Evolutionary conservation across 2,329 filamentous ascomycete genomes (phyloP).

Genomic region (Hypoxylon sp.): DNA sequence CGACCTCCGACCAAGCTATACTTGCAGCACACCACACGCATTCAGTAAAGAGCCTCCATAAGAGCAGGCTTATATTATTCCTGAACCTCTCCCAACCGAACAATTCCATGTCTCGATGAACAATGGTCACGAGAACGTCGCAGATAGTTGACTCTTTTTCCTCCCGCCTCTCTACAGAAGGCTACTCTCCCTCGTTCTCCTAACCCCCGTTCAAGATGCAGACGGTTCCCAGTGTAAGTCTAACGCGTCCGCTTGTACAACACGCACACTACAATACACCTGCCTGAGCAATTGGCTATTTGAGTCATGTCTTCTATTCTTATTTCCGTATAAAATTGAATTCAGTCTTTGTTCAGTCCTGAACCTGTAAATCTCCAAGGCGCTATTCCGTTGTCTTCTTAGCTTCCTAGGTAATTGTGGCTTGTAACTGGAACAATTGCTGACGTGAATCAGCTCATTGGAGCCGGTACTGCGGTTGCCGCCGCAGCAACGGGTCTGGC

Average conservation of each 20-base stretch:
- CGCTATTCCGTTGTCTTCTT: constrained; percentile 1
- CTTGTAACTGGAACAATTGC: constrained; percentile 33
- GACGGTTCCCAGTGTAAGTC: constrained; percentile 66
- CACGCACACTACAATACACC: constrained; percentile 11
- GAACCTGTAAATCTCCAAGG: constrained; percentile 3
- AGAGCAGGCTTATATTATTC: constrained; percentile 45
- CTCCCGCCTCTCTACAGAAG: constrained; percentile 51
- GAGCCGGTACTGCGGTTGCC: constrained; percentile 71
- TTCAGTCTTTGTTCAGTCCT: neutral
- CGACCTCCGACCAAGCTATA: constrained; percentile 44
- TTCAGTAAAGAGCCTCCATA: constrained; percentile 37
- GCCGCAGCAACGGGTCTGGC: constrained; percentile 70
- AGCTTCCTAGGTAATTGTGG: neutral
- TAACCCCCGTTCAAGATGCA: constrained; percentile 63
- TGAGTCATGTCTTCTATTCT: neutral
- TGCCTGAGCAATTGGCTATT: constrained; percentile 12
- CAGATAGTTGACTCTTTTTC: constrained; percentile 46
- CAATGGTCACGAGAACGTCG: constrained; percentile 51
- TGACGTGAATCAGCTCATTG: constrained; percentile 64
- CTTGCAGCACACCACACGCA: constrained; percentile 34
- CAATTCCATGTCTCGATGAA: constrained; percentile 52
- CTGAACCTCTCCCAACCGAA: constrained; percentile 34
- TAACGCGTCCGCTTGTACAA: constrained; percentile 29
- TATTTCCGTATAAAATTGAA: neutral
- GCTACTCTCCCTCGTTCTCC: constrained; percentile 51